Percentiles rank a stretch among this genome's conserved stretches.
phyloP scores from a whole-genome alignment of 2,329 filamentous ascomycete genomes.

The Trichoderma lentiforme region DNA sequence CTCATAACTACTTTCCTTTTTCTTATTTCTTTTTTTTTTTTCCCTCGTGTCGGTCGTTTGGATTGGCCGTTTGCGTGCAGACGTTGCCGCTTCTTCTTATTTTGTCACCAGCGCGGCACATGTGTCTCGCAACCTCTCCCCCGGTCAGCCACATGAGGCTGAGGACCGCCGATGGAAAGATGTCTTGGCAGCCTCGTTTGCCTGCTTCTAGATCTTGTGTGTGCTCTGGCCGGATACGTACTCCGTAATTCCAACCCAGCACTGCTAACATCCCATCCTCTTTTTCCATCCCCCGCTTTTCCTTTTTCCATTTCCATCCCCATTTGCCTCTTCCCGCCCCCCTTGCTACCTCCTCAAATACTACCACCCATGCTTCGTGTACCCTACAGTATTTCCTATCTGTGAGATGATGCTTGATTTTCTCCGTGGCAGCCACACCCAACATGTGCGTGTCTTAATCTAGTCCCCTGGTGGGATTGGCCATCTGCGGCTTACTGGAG shows the following conservation, averaged over 20 bases:
- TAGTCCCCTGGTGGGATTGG: not conserved
- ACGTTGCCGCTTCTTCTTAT: not conserved
- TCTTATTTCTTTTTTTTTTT: too few species aligned
- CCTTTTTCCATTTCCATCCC: not conserved
- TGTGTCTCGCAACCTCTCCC: not conserved
- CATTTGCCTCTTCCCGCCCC: not conserved
- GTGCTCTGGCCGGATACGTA: not conserved
- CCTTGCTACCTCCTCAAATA: not conserved
- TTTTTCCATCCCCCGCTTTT: not conserved
- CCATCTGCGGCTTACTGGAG: not conserved
- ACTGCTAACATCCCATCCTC: not conserved
- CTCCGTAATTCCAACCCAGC: not conserved
- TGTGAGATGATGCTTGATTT: not conserved
- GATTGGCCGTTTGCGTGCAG: not conserved
- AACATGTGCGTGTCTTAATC: not conserved
- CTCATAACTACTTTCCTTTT: not conserved
- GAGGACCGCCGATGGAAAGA: not conserved
- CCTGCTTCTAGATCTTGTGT: not conserved
- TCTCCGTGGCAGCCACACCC: not conserved
- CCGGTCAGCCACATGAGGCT: conserved; percentile 6
- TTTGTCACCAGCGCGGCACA: not conserved
- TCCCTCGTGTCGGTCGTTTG: not conserved
- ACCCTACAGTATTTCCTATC: not conserved
- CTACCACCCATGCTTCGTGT: not conserved
- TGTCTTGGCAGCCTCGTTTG: conserved; percentile 3